Evolutionary conservation across 176 grass and related monocot genomes (phyloP), one percentile per base, ranked within the genome.

Genomic region (Thalia dealbata): DNA sequence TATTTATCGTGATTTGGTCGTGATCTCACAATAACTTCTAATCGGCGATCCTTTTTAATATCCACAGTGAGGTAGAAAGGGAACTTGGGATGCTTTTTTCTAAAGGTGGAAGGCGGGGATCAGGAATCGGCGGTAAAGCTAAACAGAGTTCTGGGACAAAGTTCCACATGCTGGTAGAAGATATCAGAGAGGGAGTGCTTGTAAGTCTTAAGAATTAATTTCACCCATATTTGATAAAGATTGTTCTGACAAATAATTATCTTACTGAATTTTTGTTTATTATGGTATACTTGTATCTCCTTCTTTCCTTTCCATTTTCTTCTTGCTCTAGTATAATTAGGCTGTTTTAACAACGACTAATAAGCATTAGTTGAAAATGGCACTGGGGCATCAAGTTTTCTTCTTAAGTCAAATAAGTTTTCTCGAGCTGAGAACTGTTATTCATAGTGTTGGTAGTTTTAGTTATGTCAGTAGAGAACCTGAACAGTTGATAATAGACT

Each of bases 141-240:
- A 97, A 85, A 73, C 88, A 85, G 25, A 61, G 38, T 61, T 35
- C 69, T 65, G 90, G 74, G 22, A 74, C 91, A 71, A 92, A 90
- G 50, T 97, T 97, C 75, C 87, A 86, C 52, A 97, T 97, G 95
- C 74, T 86, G 48, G 95, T 97, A 52, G 95, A 97, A 88, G 95
- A 97, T 86, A 82, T 97, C 75, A 93, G 85, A 77, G 95, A 93
- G 43, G 95, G 95, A 51, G 87, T 97, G 61, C 85, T 97, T 78
- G 90, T 97, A 83, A 88, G 95, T 86, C 73, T 11, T 76, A 14
- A 62, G 43, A 67, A 64, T 24, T 67, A 43, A 6, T 79, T 61
- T 50, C 7, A 23, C 23, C n/a, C 21, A 28, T 52, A 18, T 27
- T 71, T 14, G 3, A 10, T 61, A 61, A 61, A 25, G 21, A 24